These are phyloP conservation scores for Yamadazyma sp. DNA, from an alignment of 1,139 yeast species.

Conservation along the genomic window DNA sequence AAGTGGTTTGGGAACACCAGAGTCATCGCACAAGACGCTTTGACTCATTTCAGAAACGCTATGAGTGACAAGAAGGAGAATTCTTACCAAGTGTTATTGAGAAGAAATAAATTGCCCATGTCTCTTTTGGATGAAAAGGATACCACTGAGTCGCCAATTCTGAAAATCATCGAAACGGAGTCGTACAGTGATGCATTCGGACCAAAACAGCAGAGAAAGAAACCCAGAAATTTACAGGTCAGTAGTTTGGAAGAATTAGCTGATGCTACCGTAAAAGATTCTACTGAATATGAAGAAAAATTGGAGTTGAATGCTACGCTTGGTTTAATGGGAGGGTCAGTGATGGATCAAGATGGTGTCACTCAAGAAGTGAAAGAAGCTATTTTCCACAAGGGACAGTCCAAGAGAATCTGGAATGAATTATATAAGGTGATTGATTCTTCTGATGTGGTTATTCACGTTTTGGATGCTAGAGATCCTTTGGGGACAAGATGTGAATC, in stretches of 20 bases:
- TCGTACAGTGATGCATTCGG: slow-evolving; percentile 83
- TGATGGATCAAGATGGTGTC: slow-evolving; percentile 73
- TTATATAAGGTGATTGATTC: slow-evolving; percentile 95
- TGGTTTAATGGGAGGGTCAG: slow-evolving; percentile 73
- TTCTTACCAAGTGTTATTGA: slow-evolving; percentile 82
- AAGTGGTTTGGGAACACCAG: slow-evolving; percentile 98
- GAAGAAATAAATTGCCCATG: slow-evolving; percentile 94
- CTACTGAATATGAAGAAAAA: slow-evolving; percentile 67
- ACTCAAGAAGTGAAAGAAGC: slow-evolving; percentile 92
- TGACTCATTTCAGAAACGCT: slow-evolving; percentile 91
- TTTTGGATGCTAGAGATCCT: slow-evolving; percentile 96
- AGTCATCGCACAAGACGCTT: slow-evolving; percentile 95
- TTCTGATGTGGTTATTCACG: slow-evolving; percentile 93
- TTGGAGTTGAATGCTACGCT: slow-evolving; percentile 71
- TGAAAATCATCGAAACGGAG: slow-evolving; percentile 86
- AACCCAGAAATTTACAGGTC: slow-evolving; percentile 73
- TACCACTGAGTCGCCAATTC: slow-evolving; percentile 68
- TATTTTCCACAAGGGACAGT: slow-evolving; percentile 94
- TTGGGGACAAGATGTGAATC: slow-evolving; percentile 91
- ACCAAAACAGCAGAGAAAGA: slow-evolving; percentile 91
- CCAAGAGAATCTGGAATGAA: slow-evolving; percentile 98
- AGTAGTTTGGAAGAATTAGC: slow-evolving; percentile 82
- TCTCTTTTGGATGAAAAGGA: slow-evolving; percentile 87
- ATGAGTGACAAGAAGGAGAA: slow-evolving; percentile 85
- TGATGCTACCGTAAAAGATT: slow-evolving; percentile 56